Percentiles rank a stretch among this genome's conserved stretches.
phyloP scores from a whole-genome alignment of 1,139 yeast genomes.

The Debaryomyces sp. region DNA sequence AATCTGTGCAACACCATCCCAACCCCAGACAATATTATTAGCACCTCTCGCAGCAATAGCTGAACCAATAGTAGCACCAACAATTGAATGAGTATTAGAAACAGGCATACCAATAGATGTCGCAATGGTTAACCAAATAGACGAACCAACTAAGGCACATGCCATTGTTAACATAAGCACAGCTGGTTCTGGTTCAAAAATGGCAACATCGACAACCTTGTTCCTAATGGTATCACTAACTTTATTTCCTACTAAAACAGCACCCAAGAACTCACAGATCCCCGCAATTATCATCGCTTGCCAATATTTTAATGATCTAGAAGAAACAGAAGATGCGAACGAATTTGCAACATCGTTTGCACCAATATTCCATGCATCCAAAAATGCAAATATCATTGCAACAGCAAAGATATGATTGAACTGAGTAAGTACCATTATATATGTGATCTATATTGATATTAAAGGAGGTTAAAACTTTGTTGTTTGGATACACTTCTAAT shows the following conservation, averaged over 20 bases:
- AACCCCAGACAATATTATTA: constrained; percentile 67
- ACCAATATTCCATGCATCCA: constrained; percentile 83
- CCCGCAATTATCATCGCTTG: constrained; percentile 76
- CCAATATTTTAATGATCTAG: constrained; percentile 69
- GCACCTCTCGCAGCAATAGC: constrained; percentile 74
- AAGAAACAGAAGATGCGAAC: constrained; percentile 73
- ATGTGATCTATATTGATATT: not conserved
- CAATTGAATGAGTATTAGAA: constrained; percentile 78
- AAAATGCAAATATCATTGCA: constrained; percentile 70
- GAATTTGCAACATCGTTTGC: constrained; percentile 86
- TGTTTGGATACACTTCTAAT: not conserved
- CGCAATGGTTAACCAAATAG: constrained; percentile 72
- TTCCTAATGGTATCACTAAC: constrained; percentile 71
- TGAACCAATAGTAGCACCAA: constrained; percentile 76
- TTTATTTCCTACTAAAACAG: constrained; percentile 71
- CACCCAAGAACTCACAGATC: constrained; percentile 71
- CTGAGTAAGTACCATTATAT: constrained; percentile 24
- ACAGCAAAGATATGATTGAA: constrained; percentile 70
- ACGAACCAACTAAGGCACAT: constrained; percentile 76
- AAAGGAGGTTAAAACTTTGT: not conserved
- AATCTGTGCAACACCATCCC: constrained; percentile 73
- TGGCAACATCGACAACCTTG: constrained; percentile 56
- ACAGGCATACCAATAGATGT: constrained; percentile 74
- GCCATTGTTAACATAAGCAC: constrained; percentile 76
- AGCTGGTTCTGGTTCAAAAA: constrained; percentile 60